A percentile compares a stretch with the other conserved stretches of the same genome.
These are phyloP conservation scores for Hypoxylon sp. DNA, from an alignment of 2,329 filamentous ascomycete genomes.

Conservation along the genomic window DNA sequence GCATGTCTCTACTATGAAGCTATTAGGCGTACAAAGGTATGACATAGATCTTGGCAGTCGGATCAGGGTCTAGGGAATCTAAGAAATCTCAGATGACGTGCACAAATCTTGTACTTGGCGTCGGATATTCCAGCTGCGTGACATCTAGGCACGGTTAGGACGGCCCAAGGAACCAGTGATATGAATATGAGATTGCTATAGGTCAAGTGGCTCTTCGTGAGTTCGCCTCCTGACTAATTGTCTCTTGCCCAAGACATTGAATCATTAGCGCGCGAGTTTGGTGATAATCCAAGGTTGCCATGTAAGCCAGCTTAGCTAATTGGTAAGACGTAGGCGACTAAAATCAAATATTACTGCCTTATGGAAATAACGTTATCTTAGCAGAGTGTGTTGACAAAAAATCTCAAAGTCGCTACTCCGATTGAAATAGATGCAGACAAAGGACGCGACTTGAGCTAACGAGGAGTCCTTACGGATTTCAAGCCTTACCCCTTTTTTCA, in stretches of 20 bases:
- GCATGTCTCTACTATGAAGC: conserved; percentile 26
- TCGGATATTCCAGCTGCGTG: conserved; percentile 16
- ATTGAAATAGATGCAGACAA: conserved; percentile 5
- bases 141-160: conserved; percentile 9
- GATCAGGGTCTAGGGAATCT: conserved; percentile 33
- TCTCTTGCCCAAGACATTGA: neutral
- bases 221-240: neutral
- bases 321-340: neutral
- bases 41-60: conserved; percentile 39
- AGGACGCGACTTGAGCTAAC: neutral
- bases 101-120: conserved; percentile 20
- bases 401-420: neutral
- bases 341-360: neutral
- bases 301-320: conserved; percentile 9
- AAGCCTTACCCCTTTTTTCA: neutral
- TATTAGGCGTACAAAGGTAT: conserved; percentile 37
- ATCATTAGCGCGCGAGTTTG: neutral
- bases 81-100: conserved; percentile 17
- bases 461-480: no score
- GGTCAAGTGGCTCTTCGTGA: neutral
- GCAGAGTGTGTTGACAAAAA: neutral
- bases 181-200: neutral
- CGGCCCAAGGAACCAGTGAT: conserved; percentile 3
- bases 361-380: neutral
- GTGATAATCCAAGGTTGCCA: conserved; percentile 1